Base-by-base conservation (phyloP, 441 rosid species). In the Gossypium laxum region DNA sequence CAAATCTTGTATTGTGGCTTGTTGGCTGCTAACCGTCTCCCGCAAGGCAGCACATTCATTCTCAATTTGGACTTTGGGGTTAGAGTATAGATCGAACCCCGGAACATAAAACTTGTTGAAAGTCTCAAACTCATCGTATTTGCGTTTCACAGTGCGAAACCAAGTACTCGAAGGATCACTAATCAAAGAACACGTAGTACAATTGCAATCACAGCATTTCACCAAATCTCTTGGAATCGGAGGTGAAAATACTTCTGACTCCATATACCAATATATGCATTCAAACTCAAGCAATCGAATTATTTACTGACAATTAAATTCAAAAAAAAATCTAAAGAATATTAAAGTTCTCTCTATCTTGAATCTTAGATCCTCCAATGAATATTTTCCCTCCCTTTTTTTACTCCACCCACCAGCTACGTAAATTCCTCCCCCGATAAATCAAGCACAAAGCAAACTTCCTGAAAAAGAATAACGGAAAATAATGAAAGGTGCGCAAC, bases 21-120 rank as follows among this genome's bases (percentile, higher is more conserved):
- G 97, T 67, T 92, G 99, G 75, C 79, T 85, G 66, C 81, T 73
- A 72, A 94, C 85, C 59, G 82, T 85, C 77, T 92, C 98, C 1
- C 98, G 94, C 47, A 94, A 78, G 72, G 61, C 61, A 22, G 15
- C 34, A 12, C 61, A 56, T 56, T 56, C 61, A 24, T 56, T 56
- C 32, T 22, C 61, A 1, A 56, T 24, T 56, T 56, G 61, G 61
- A 56, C 30, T 21, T 24, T 56, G 34, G 61, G 32, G 26, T 56
- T 56, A 6, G 61, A 56, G 3, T 56, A 0, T 22, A 56, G 34
- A 24, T 22, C 61, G 1, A 56, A 56, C 12, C 3, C 17, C 2
- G 61, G 61, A 56, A 22, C 61, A 56, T 22, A 12, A 24, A 56
- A 22, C 34, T 14, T 22, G 32, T 56, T 22, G 4, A 10, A 2